These are phyloP conservation scores for Beauveria pseudobassiana DNA, from an alignment of 2,329 filamentous ascomycete species.

Conservation along the genomic window DNA sequence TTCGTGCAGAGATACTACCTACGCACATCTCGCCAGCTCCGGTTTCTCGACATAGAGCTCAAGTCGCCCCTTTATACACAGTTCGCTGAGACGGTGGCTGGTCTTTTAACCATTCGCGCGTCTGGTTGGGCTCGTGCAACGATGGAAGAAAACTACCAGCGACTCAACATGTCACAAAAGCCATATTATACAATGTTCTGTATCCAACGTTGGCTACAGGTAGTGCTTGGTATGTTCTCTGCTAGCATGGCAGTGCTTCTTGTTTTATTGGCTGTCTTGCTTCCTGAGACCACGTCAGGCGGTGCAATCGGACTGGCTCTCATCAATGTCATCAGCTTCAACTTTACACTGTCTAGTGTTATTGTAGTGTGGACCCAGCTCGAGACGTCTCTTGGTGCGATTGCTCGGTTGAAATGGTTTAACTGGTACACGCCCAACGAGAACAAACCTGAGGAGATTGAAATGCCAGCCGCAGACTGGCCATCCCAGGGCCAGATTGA, in stretches of 20 bases:
- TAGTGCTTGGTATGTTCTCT: slow-evolving; percentile 45
- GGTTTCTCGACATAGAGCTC: slow-evolving; percentile 39
- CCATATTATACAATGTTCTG: slow-evolving; percentile 45
- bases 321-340: slow-evolving; percentile 23
- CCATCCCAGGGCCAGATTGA: slow-evolving; percentile 20
- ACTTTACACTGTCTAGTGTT: slow-evolving; percentile 23
- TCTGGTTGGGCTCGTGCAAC: slow-evolving; percentile 31
- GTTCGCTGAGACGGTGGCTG: slow-evolving; percentile 38
- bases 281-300: background rate
- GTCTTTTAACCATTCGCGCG: slow-evolving; percentile 29
- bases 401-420: slow-evolving; percentile 28
- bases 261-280: slow-evolving; percentile 5
- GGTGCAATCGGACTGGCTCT: slow-evolving; percentile 15
- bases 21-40: slow-evolving; percentile 46
- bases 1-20: slow-evolving; percentile 45
- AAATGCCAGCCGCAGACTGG: slow-evolving; percentile 18
- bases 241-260: slow-evolving; percentile 21
- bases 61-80: slow-evolving; percentile 33
- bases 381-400: slow-evolving; percentile 29
- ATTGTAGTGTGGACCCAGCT: slow-evolving; percentile 29
- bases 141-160: slow-evolving; percentile 26
- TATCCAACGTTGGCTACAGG: slow-evolving; percentile 45
- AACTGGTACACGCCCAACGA: slow-evolving; percentile 21
- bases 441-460: slow-evolving; percentile 13
- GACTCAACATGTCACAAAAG: slow-evolving; percentile 40